Percentiles rank a stretch among this genome's conserved stretches.
These are phyloP conservation scores for Dioscorea cayenensis DNA, from an alignment of 116 monocot species.

Conservation along the genomic window DNA sequence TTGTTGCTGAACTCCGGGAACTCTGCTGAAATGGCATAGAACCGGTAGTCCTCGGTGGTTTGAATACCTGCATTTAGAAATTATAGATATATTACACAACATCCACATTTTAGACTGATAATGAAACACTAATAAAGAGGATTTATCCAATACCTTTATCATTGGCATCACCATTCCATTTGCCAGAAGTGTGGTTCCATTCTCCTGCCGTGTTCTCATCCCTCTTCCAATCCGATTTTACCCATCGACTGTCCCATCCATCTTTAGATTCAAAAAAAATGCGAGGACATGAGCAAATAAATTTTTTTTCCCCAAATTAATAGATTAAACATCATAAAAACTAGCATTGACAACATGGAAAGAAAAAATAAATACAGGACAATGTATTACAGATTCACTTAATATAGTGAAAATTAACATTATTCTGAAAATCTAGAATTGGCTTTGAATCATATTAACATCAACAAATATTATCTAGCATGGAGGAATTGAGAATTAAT, in stretches of 20 bases:
- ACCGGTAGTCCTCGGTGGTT: conserved; percentile 58
- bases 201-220: conserved; percentile 70
- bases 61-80: conserved; percentile 45
- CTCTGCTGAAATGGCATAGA: conserved; percentile 69
- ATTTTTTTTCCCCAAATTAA: no score
- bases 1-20: conserved; percentile 63
- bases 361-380: no score
- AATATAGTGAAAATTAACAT: no score
- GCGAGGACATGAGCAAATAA: no score
- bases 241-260: conserved; percentile 72
- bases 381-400: no score
- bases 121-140: neutral
- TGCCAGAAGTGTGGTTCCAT: conserved; percentile 65
- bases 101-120: neutral
- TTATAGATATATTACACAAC: neutral
- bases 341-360: no score
- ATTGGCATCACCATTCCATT: conserved; percentile 58
- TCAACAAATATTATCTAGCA: no score
- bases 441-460: no score
- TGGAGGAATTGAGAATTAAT: no score
- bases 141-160: conserved; percentile 22
- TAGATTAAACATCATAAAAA: no score
- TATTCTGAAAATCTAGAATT: no score
- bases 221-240: conserved; percentile 80
- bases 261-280: conserved; percentile 15